phyloP scores from a whole-genome alignment of 495 filamentous ascomycete species.

The Hypoxylon rickii region DNA sequence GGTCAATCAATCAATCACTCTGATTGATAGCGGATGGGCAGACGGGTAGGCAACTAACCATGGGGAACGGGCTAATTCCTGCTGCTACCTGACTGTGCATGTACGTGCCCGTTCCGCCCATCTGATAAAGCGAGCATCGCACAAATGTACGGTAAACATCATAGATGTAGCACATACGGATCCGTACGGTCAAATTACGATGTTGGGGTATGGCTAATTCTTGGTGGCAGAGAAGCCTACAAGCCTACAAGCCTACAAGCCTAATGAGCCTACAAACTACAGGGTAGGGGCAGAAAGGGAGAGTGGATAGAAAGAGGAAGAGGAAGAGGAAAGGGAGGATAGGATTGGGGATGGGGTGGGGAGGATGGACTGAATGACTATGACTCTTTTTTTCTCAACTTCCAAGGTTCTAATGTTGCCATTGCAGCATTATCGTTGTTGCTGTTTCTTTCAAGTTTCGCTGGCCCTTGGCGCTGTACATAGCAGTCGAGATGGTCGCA shows the following conservation, averaged over 20 bases:
- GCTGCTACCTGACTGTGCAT: slow-evolving; percentile 7
- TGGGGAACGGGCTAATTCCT: no score
- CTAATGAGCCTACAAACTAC: no score
- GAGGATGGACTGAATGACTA: slow-evolving; percentile 16
- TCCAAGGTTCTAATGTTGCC: slow-evolving; percentile 3
- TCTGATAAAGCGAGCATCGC: slow-evolving; percentile 14
- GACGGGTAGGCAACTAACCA: no score
- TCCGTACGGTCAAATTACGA: no score
- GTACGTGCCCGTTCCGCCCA: slow-evolving; percentile 16
- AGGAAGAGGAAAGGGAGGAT: not conserved
- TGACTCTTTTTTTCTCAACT: slow-evolving; percentile 10
- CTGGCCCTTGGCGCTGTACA: slow-evolving; percentile 4
- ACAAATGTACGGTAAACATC: slow-evolving; percentile 5
- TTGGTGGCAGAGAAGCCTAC: slow-evolving; percentile 8
- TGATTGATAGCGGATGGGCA: no score
- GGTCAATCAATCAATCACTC: no score
- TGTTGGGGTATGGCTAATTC: no score
- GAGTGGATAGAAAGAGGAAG: not conserved
- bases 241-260: slow-evolving; percentile 4
- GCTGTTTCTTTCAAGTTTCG: slow-evolving; percentile 20
- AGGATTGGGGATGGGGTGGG: slow-evolving; percentile 7
- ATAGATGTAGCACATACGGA: no score
- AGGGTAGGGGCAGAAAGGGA: not conserved
- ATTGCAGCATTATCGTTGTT: slow-evolving; percentile 19
- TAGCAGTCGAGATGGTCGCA: no score